Evolutionary conservation across 495 filamentous ascomycete species (phyloP).

Genomic region (Elaphomyces granulatus): DNA sequence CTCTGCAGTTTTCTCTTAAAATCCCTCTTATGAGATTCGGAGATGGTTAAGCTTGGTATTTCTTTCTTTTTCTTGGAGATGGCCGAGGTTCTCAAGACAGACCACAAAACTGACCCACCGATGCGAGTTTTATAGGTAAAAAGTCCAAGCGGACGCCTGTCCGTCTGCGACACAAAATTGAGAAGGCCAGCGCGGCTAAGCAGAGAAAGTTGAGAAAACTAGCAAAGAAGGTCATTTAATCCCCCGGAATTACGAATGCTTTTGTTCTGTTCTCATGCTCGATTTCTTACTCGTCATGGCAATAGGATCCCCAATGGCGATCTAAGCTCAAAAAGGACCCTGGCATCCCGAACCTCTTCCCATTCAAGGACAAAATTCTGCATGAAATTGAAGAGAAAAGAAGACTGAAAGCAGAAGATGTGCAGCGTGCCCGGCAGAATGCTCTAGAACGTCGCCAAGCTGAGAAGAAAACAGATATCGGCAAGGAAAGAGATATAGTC

Average conservation of each 20-base stretch:
- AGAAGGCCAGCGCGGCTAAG: constrained; percentile 84
- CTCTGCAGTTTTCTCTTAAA: no score
- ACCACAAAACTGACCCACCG: neutral
- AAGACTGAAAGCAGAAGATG: constrained; percentile 66
- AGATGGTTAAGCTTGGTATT: constrained; percentile 41
- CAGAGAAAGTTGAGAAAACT: constrained; percentile 75
- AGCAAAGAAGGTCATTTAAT: constrained; percentile 53
- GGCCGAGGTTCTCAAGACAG: neutral
- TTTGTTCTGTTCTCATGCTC: no score
- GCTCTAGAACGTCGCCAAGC: constrained; percentile 46
- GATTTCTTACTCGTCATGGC: no score
- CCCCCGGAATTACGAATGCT: neutral
- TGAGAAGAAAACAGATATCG: constrained; percentile 26
- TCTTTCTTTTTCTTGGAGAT: constrained; percentile 3
- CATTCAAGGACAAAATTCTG: constrained; percentile 90
- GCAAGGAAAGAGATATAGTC: constrained; percentile 25
- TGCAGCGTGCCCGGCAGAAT: constrained; percentile 50
- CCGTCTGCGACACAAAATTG: constrained; percentile 85
- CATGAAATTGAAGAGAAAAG: constrained; percentile 85
- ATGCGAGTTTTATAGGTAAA: constrained; percentile 45
- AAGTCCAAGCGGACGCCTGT: constrained; percentile 85
- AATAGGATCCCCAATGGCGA: constrained; percentile 84
- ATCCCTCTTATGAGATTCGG: no score
- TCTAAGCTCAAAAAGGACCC: constrained; percentile 92
- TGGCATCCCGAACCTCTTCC: constrained; percentile 93